Base-by-base conservation (phyloP, 2,329 filamentous ascomycete species). In the Neonectria magnoliae region DNA sequence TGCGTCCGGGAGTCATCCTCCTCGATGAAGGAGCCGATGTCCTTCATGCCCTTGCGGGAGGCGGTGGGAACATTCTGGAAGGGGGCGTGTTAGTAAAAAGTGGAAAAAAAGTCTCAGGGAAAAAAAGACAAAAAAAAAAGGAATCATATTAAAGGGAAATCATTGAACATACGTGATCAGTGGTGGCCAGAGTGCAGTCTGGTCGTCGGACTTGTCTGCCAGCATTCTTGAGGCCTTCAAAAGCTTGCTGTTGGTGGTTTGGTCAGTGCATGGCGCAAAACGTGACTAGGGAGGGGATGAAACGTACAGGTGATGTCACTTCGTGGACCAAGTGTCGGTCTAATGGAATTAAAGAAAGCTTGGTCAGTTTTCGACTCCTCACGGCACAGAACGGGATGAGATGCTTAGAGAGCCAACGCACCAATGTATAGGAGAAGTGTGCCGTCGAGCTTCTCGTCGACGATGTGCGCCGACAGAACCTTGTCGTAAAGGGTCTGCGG, bases 281-380 rank as follows among this genome's bases (percentile, higher is more conserved):
- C 27, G 51, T 54, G 29, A 14, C 36, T n/a, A 16, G 48, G 29
- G 45, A 55, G 56, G 6, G 52, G 58, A 20, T 53, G 57, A 57
- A 66, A 81, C 90, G 78, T 87, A 94, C 92, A 68, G 96, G 96
- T 75, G 95, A 98, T 74, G 96, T 99, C 79, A 99, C 96, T 85
- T 99, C 96, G 80, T 99, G 96, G 67, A 98, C 94, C 68, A 99
- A 87, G 85, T 99, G 96, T 80, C 96, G 89, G 82, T 97, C 93
- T 94, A 57, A 45, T 63, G 25, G 57, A 36, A 14, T 33, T 50
- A 29, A 22, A 52, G 48, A 63, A 44, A 20, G 6, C 57, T 25
- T 51, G 10, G 60, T 73, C 58, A 73, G 69, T 36, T 18, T 14
- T 36, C 27, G 29, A 33, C 9, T 63, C 52, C 56, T 36, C 27